Conservation (phyloP, 306 rosid genomes). For the cucumber (Cucumis sativus) region Cucumber_9930_V3 NC_026658.2:797001-797500, state of each 20-base stretch:
- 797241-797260: not conserved
- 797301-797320: not conserved
- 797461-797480: not conserved
- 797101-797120: not conserved
- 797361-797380: not conserved
- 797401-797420: not conserved
- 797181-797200: not conserved
- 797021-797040: not conserved
- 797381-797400: not conserved
- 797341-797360: not conserved
- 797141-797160: not conserved
- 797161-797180: not conserved
- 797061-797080: not conserved
- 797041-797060: not conserved
- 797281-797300: not conserved
- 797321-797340: not conserved
- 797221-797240: not conserved
- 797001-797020: not conserved
- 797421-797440: slow-evolving; percentile 4
- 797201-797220: not conserved
- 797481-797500: not conserved
- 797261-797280: not conserved
- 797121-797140: not conserved
- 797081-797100: not conserved
- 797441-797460: not conserved